Evolutionary conservation across 331 rosid genomes (phyloP), one percentile per base, ranked within the genome.

Genomic region (Malus hybrid): DNA sequence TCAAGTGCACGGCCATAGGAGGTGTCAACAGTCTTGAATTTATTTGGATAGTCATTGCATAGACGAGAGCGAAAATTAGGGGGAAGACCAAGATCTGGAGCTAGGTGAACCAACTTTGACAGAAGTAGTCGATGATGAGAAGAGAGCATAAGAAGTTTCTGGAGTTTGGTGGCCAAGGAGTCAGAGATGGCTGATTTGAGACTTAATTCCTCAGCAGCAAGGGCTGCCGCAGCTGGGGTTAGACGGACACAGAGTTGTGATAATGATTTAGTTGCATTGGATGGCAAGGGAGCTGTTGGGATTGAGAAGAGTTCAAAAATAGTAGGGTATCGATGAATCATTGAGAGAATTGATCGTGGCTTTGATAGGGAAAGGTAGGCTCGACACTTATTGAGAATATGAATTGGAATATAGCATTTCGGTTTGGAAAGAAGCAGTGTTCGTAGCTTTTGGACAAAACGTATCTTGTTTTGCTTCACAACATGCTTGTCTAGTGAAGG

Each of bases 1-100:
- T 93, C 96, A 75, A 93, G 89, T n/a, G 98, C 97, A 73, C 89
- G 85, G 24, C 98, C 98, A 79, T 89, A 91, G 11, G 97, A 89
- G 66, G 98, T 89, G 72, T 89, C 88, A 67, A 93, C 81, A 24
- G 84, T 89, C 84, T 83, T 91, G 86, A 93, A 91, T 74, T 89
- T 91, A 42, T 91, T 87, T 5, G 94, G 91, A 75, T 86, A 85
- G 70, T 89, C 97, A 70, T 89, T 89, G 86, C 98, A 93, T 66
- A 93, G 84, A 39, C 91, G 88, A 63, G 93, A 90, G 26, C 95
- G 84, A 70, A 93, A 93, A 79, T 87, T 91, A 36, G 98, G 92
- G 52, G 96, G 96, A 24, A 93, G 84, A 56, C 97, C 97, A 66
- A 93, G 90, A 83, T 93, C 96, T 5, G 96, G 95, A 76, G 93